Evolutionary conservation across 2,329 filamentous ascomycete species (phyloP), one percentile per base, ranked within the genome.

Genomic region (Phialophora verrucosa): DNA sequence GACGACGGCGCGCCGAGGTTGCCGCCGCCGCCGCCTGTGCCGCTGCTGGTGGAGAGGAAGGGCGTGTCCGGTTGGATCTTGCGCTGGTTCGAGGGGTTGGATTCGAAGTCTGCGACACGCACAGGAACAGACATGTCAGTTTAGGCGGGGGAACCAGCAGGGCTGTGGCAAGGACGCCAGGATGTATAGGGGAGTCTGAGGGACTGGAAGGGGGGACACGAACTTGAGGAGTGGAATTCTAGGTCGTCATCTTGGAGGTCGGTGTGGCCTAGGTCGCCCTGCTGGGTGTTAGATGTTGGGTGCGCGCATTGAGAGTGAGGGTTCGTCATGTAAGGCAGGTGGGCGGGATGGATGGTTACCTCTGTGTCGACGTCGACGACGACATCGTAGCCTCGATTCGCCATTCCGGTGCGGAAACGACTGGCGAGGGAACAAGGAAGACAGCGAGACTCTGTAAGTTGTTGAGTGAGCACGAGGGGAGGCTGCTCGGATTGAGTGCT

Each of bases 311-410:
- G 31, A 35, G 27, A 55, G 53, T 35, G 23, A 55, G 27, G 32
- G 32, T 35, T 12, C 32, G 2, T 10, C 4, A 12, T 35, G 32
- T 35, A 4, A 35, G 17, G 12, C 32, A 25, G 2, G 25, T 20
- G 32, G 42, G 60, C 35, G 53, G 17, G n/a, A 49, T 50, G 51
- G 31, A 35, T 47, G 47, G 80, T 71, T 82, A 96, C 93, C 87
- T 98, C 95, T 75, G 95, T 92, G 78, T 99, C 95, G 63, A 98
- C 90, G 75, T 99, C 95, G 67, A 99, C 95, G 72, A 99, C 94
- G 69, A 96, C 95, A 83, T 99, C 95, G 79, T 99, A 99, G 73
- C 93, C 93, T 76, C 91, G 86, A 78, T 91, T 91, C 65, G 91
- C 87, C 91, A 93, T 93, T 63, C 74, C 83, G 3, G 53, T 29